Base-by-base conservation (phyloP, 495 filamentous ascomycete genomes). In the Neurospora intermedia region DNA sequence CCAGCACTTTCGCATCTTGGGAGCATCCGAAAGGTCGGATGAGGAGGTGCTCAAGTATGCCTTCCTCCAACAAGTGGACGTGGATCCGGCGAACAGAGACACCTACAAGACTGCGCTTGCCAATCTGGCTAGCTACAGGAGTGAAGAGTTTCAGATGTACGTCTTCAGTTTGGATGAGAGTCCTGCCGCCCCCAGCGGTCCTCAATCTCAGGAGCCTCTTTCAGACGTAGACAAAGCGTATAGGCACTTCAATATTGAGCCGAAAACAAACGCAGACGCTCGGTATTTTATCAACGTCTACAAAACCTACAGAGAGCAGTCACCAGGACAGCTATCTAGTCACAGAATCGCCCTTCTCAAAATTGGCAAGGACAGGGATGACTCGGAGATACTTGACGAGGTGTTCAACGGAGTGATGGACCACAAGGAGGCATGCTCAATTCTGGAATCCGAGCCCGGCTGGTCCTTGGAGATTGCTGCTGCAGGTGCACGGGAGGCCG, bases 41-140 rank as follows among this genome's bases (percentile, higher is more conserved):
- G 77, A 80, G 18, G 72, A 72, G 3, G 11, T 76, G 66, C 75
- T 82, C 20, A 74, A 74, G 23, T 81, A 75, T 43, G 80, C 80
- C 11, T 82, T 77, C 69, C 20, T 42, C 9, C 74, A 74, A 23
- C 80, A 82, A 69, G 45, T 76, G 16, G 38, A 66, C 15, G 43
- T 43, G 1, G 76, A 81, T 71, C 74, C 75, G 15, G 54, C 66
- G 15, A 43, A 73, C 15, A 48, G 70, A 31, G 8, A 38, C 7
- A 41, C 3, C 7, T 82, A 81, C 43, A 39, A 76, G 11, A 54
- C 73, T 38, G 77, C 79, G 11, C 75, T 82, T 35, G 69, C 62
- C 45, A 59, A 43, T 23, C 42, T 80, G 35, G 75, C 77, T 6
- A 69, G 23, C 35, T 59, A 70, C 45, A 72, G 78, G 48, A 70